A percentile compares a stretch with the other conserved stretches of the same genome.
Evolutionary conservation across 345 rosid species (phyloP).

Genomic region (Gossypium herbaceum): DNA sequence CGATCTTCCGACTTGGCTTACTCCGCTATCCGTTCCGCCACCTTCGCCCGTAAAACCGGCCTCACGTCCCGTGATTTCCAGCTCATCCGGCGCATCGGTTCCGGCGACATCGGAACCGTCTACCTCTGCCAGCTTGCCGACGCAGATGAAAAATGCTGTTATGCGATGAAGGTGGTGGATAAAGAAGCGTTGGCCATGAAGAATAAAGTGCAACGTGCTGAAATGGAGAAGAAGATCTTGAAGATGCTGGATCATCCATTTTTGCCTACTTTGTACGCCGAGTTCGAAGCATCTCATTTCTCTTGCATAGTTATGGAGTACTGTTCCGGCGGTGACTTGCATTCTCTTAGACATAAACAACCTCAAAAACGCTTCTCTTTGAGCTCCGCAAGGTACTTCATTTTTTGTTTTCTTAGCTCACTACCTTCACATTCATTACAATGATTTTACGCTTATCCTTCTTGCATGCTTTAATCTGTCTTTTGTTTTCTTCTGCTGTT

Average conservation of each 20-base stretch:
- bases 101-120: constrained; percentile 88
- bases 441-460: background rate
- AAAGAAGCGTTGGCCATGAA: constrained; percentile 61
- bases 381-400: constrained; percentile 60
- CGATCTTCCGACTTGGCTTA: constrained; percentile 80
- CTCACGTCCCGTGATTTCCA: constrained; percentile 68
- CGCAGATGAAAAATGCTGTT: constrained; percentile 27
- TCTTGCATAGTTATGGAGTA: constrained; percentile 93
- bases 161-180: constrained; percentile 94
- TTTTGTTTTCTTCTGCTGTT: background rate
- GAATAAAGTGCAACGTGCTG: constrained; percentile 73
- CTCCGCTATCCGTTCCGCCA: constrained; percentile 58
- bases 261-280: constrained; percentile 77
- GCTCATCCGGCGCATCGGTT: constrained; percentile 66
- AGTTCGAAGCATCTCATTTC: constrained; percentile 81
- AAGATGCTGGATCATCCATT: constrained; percentile 92
- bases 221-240: constrained; percentile 72
- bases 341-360: constrained; percentile 66
- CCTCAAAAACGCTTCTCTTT: constrained; percentile 57
- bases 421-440: background rate
- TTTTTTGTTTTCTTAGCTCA: too few species aligned
- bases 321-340: constrained; percentile 90
- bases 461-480: background rate
- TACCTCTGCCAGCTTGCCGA: constrained; percentile 64
- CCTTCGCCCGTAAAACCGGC: constrained; percentile 34